Evolutionary conservation across 192 early-diverging fungal genomes (phyloP).

Genomic region (Dissophora ornata): DNA sequence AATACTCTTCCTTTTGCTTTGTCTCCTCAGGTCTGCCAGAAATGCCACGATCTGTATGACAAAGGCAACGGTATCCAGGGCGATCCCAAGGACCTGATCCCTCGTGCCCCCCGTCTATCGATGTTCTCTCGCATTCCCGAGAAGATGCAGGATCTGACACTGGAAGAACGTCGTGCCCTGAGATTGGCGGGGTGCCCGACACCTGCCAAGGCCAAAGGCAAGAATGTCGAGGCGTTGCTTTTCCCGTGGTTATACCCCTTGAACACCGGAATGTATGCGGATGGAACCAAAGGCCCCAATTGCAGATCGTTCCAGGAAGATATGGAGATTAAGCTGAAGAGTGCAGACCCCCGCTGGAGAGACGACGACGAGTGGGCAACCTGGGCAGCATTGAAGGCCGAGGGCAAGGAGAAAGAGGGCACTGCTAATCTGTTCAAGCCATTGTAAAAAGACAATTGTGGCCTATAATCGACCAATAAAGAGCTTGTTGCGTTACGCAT

Average conservation of each 20-base stretch:
- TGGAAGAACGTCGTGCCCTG: conserved; percentile 29
- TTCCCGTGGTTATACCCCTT: conserved; percentile 46
- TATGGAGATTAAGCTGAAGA: conserved; percentile 53
- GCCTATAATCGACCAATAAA: neutral
- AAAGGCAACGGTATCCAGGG: conserved; percentile 30
- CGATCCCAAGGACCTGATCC: conserved; percentile 44
- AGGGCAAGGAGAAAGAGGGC: conserved; percentile 47
- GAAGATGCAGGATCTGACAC: conserved; percentile 29
- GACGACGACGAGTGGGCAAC: conserved; percentile 50
- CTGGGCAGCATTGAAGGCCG: conserved; percentile 40
- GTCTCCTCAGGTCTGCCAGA: conserved; percentile 29
- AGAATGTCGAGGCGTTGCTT: conserved; percentile 38
- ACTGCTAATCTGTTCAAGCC: conserved; percentile 40
- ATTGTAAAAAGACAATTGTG: neutral
- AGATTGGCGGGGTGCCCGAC: conserved; percentile 36
- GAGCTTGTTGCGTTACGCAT: too few relatives aligned
- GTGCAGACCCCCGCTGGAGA: conserved; percentile 43
- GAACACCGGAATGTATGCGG: conserved; percentile 41
- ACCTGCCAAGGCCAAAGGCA: conserved; percentile 45
- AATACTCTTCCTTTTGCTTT: too few relatives aligned
- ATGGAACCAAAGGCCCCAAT: conserved; percentile 37
- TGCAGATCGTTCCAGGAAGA: conserved; percentile 40
- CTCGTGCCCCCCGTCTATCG: conserved; percentile 33
- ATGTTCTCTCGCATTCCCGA: conserved; percentile 49
- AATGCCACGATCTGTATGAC: conserved; percentile 39